phyloP scores from a whole-genome alignment of 148 eudicot species.

The Amaranthus palmeri region DNA sequence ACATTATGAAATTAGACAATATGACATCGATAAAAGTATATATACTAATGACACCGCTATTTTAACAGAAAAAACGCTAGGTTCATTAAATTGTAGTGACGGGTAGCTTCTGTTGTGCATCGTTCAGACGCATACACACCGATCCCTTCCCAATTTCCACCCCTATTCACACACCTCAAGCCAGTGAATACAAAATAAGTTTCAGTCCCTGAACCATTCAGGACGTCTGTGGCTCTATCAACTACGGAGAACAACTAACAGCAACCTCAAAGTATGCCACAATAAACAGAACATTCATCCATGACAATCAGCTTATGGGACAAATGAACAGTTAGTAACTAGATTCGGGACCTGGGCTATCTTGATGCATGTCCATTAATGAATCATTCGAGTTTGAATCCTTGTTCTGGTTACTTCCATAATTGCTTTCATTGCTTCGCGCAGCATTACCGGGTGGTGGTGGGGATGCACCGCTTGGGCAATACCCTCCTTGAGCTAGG shows the following conservation, averaged over 20 bases:
- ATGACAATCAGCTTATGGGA: slow-evolving; percentile 10
- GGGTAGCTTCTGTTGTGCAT: slow-evolving; percentile 1
- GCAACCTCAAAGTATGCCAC: neutral
- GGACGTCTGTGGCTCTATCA: slow-evolving; percentile 13
- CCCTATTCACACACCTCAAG: slow-evolving; percentile 21
- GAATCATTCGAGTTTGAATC: slow-evolving; percentile 61
- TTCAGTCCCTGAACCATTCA: slow-evolving; percentile 11
- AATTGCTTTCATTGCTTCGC: slow-evolving; percentile 36
- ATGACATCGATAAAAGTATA: slow-evolving; percentile 8
- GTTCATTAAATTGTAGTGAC: slow-evolving; percentile 20
- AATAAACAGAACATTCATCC: slow-evolving; percentile 16
- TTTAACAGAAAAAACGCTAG: slow-evolving; percentile 17
- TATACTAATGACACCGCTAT: slow-evolving; percentile 17
- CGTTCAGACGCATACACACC: slow-evolving; percentile 10
- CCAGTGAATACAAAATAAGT: slow-evolving; percentile 20
- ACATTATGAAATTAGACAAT: slow-evolving; percentile 16
- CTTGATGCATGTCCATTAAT: slow-evolving; percentile 85
- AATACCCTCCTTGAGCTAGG: slow-evolving; percentile 44
- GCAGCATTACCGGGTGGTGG: slow-evolving; percentile 24
- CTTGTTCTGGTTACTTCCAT: slow-evolving; percentile 33
- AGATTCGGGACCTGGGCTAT: slow-evolving; percentile 64
- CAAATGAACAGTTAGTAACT: slow-evolving; percentile 33
- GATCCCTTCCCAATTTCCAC: slow-evolving; percentile 10
- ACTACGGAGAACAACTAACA: slow-evolving; percentile 8
- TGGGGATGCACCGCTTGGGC: slow-evolving; percentile 28